A percentile compares a stretch with the other conserved stretches of the same genome.
Conservation (phyloP, 805 yeast species). For the Debaryomyces hansenii region DNA sequence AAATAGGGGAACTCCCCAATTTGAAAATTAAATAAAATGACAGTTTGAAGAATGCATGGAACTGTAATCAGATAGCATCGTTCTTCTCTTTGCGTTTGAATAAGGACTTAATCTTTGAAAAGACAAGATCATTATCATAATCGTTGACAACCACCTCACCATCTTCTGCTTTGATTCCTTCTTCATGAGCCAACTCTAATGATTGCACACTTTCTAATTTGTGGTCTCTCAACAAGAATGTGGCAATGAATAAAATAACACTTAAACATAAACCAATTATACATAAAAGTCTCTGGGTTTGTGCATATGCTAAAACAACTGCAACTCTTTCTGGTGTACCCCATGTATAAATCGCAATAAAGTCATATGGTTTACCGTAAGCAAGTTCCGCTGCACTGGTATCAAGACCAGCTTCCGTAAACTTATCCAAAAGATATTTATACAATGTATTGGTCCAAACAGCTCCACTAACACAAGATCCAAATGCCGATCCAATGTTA, state of each 20-base stretch:
- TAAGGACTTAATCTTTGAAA: conserved; percentile 11
- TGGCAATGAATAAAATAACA: conserved; percentile 48
- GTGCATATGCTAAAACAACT: conserved; percentile 56
- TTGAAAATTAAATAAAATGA: no score
- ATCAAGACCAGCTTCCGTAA: conserved; percentile 25
- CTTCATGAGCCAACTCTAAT: conserved; percentile 11
- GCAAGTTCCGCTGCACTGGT: conserved; percentile 23
- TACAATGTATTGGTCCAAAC: conserved; percentile 67
- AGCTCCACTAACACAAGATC: conserved; percentile 66
- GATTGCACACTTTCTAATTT: conserved; percentile 25
- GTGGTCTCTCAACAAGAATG: conserved; percentile 56
- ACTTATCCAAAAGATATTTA: conserved; percentile 34
- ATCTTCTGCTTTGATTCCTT: conserved; percentile 11
- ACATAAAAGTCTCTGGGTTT: conserved; percentile 59
- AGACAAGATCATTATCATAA: conserved; percentile 22
- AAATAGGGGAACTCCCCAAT: no score
- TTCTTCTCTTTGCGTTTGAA: conserved; percentile 1
- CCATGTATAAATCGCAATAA: conserved; percentile 52
- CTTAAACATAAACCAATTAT: conserved; percentile 56
- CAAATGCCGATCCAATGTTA: conserved; percentile 64
- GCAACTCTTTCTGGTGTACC: conserved; percentile 62
- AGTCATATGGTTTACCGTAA: conserved; percentile 50
- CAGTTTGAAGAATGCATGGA: no score
- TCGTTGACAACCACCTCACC: conserved; percentile 23
- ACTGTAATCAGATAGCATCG: no score